Evolutionary conservation across 441 rosid genomes (phyloP).

Genomic region (Populus hybrid): DNA sequence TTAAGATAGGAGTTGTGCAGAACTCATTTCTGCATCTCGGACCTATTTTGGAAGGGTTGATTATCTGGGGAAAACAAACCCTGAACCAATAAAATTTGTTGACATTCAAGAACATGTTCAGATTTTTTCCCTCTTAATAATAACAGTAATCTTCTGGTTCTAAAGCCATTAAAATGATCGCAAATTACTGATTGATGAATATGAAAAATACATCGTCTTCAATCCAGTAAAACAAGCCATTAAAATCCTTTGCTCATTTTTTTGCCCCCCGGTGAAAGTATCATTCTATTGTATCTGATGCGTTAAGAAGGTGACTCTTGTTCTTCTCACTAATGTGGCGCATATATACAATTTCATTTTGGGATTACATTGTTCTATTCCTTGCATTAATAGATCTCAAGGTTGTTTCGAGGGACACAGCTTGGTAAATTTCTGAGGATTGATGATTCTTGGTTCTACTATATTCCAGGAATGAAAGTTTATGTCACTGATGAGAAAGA

Average conservation of each 20-base stretch:
- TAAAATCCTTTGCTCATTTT: too few relatives aligned
- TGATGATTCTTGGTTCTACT: conserved; percentile 11
- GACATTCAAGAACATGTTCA: not conserved
- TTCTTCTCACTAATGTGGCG: not conserved
- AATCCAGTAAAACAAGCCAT: not conserved
- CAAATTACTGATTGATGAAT: not conserved
- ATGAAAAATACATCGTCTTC: not conserved
- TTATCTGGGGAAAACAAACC: too few relatives aligned
- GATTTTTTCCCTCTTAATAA: not conserved
- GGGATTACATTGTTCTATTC: not conserved
- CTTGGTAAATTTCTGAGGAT: not conserved
- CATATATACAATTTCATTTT: not conserved
- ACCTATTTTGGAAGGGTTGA: not conserved
- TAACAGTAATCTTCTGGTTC: not conserved
- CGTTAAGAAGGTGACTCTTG: not conserved
- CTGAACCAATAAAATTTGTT: not conserved
- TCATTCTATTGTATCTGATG: not conserved
- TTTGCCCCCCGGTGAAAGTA: too few relatives aligned
- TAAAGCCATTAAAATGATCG: not conserved
- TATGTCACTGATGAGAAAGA: conserved; percentile 92
- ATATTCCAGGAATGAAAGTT: conserved; percentile 77
- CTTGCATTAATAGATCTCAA: not conserved
- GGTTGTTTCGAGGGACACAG: not conserved
- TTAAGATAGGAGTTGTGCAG: too few relatives aligned
- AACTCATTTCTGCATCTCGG: not conserved